A percentile compares a stretch with the other conserved stretches of the same genome.
Evolutionary conservation across 345 rosid genomes (phyloP).

Genomic region (Melastoma malabathricum): DNA sequence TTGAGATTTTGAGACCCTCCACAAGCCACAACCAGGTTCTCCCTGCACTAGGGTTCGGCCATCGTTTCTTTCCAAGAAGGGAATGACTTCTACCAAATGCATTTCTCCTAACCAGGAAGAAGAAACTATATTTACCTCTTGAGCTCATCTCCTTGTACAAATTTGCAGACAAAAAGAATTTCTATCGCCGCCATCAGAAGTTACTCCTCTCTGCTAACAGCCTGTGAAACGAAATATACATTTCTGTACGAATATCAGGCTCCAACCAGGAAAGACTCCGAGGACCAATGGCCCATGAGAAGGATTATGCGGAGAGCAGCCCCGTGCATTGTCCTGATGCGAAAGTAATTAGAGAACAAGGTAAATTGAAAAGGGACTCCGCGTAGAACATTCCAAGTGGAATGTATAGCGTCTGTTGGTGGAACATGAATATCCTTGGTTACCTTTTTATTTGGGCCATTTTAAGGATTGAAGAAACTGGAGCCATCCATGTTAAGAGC

Average conservation of each 20-base stretch:
- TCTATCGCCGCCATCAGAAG: constrained; percentile 25
- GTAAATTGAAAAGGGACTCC: constrained; percentile 5
- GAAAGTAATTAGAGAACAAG: not conserved
- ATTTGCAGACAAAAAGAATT: constrained; percentile 9
- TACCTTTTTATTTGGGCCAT: constrained; percentile 11
- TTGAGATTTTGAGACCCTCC: too few species aligned
- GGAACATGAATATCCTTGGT: constrained; percentile 4
- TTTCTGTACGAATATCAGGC: not conserved
- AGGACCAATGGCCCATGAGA: too few species aligned
- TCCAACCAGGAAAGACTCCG: constrained; percentile 10
- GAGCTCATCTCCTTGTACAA: not conserved
- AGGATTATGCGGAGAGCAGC: not conserved
- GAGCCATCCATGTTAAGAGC: constrained; percentile 63
- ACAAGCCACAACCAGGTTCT: too few species aligned
- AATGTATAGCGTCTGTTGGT: too few species aligned
- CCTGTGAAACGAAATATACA: constrained; percentile 16
- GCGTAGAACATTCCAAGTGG: too few species aligned
- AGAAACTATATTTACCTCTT: too few species aligned
- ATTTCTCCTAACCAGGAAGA: too few species aligned
- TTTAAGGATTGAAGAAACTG: constrained; percentile 82
- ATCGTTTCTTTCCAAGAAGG: too few species aligned
- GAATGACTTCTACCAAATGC: too few species aligned
- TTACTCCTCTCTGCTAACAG: constrained; percentile 32
- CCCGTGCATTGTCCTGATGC: not conserved
- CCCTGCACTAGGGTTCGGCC: too few species aligned